Evolutionary conservation across 805 yeast genomes (phyloP), one percentile per base, ranked within the genome.

Genomic region (Kuraishia floccosa): DNA sequence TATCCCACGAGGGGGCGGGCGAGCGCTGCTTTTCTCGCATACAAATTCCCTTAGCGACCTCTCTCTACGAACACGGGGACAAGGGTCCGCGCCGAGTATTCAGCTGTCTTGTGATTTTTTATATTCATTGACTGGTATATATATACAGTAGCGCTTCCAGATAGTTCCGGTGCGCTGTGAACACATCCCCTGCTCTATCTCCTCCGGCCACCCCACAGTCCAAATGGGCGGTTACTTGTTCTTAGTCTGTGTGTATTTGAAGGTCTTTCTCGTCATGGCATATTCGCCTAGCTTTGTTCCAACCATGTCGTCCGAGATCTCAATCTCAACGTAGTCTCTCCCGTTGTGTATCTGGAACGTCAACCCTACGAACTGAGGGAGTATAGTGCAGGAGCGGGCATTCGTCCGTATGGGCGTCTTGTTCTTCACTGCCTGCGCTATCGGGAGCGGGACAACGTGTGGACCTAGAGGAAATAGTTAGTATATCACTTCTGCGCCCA

Each of bases 291-390:
- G 61, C 52, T 89, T 91, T 42, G 77, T 72, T 13, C 98, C 98
- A 37, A 91, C 96, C 98, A 91, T 91, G 44, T 91, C 91, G 50
- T 91, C 96, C 6, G 80, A 72, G 18, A 91, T 71, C 41, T 78
- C 84, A 32, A 91, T 68, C 31, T 85, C 84, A 24, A 86, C 94
- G 50, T 87, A 91, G 43, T 85, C 94, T 50, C 80, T 83, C 18
- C 98, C 98, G 56, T 91, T 91, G 58, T 91, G 98, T 22, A 91
- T 83, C 56, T 91, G 94, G 55, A 91, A 91, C 44, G 76, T 80
- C 34, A 91, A 63, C 4, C 98, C 98, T 21, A 91, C 95, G 57
- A 91, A 89, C 51, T 85, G 94, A 14, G 98, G 98, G 30, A 91
- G 61, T 33, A 91, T 83, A 13, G 97, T 91, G 50, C 97, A 91